Percentiles rank a stretch among this genome's conserved stretches.
phyloP scores from a whole-genome alignment of 208 protist genomes.

The Leishmania martiniquensis region DNA sequence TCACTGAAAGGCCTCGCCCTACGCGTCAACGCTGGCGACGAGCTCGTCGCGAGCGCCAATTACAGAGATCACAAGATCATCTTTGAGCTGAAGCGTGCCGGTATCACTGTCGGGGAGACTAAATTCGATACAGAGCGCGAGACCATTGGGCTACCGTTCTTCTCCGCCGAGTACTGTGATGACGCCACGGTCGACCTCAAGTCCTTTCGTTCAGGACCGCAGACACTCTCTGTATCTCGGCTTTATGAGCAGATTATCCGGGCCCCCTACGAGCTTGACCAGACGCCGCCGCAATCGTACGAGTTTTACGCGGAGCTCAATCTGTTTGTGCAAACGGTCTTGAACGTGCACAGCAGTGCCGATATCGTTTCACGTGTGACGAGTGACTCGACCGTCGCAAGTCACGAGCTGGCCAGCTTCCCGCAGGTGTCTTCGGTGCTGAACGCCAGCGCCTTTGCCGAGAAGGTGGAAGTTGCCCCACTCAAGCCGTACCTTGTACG shows the following conservation, averaged over 20 bases:
- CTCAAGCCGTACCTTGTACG: constrained; percentile 73
- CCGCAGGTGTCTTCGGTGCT: constrained; percentile 56
- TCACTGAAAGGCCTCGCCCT: constrained; percentile 34
- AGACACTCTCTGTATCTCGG: constrained; percentile 45
- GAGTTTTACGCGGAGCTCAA: constrained; percentile 90
- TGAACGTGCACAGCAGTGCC: constrained; percentile 23
- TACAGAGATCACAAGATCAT: constrained; percentile 62
- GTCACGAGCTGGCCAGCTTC: constrained; percentile 76
- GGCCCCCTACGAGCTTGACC: constrained; percentile 33
- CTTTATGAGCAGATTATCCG: constrained; percentile 59
- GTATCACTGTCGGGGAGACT: constrained; percentile 53
- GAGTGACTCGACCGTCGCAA: constrained; percentile 32
- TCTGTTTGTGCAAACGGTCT: constrained; percentile 58
- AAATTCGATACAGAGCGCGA: constrained; percentile 59
- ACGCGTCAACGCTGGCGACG: constrained; percentile 58
- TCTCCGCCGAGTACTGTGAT: constrained; percentile 50
- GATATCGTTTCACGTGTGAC: constrained; percentile 21
- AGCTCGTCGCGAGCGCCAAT: constrained; percentile 64
- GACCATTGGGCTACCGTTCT: constrained; percentile 66
- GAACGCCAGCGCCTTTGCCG: constrained; percentile 52
- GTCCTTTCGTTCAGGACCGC: constrained; percentile 36
- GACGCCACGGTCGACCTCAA: constrained; percentile 62
- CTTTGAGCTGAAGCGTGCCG: constrained; percentile 60
- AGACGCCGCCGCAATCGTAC: constrained; percentile 36
- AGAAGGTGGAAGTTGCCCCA: constrained; percentile 51